These are phyloP conservation scores for Nosema muscidifuracis DNA, from an alignment of 371 early-diverging fungal species.

Conservation along the genomic window DNA sequence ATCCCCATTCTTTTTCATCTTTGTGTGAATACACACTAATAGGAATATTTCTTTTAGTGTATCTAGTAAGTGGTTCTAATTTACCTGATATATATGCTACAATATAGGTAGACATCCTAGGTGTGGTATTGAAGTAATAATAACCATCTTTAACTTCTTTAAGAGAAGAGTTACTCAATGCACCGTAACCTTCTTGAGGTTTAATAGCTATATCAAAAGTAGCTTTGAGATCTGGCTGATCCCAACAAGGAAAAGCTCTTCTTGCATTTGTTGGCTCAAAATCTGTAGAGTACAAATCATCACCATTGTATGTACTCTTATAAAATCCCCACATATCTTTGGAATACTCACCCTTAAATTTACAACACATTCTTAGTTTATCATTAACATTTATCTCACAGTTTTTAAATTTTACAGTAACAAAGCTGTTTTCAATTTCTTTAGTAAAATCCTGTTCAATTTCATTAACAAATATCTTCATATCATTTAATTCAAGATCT, in stretches of 20 bases:
- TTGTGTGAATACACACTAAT: conserved; percentile 73
- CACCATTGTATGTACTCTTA: conserved; percentile 35
- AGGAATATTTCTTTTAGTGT: conserved; percentile 66
- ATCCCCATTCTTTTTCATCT: conserved; percentile 68
- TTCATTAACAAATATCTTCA: not conserved
- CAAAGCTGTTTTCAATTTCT: not conserved
- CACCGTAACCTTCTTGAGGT: conserved; percentile 66
- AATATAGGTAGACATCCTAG: conserved; percentile 81
- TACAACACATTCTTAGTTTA: not conserved
- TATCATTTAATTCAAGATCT: conserved; percentile 1
- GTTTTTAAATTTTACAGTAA: not conserved
- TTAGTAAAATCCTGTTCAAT: not conserved
- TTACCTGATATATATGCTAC: conserved; percentile 79
- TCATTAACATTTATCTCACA: not conserved
- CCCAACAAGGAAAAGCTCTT: conserved; percentile 79
- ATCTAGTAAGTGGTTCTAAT: conserved; percentile 72
- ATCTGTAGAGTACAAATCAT: conserved; percentile 66
- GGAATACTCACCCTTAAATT: conserved; percentile 41
- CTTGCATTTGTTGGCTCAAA: conserved; percentile 80
- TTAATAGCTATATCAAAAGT: conserved; percentile 72
- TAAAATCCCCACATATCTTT: conserved; percentile 57
- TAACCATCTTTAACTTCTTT: conserved; percentile 66
- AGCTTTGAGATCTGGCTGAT: conserved; percentile 78
- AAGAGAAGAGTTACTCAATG: conserved; percentile 72
- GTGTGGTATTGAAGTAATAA: conserved; percentile 68